These are phyloP conservation scores for Tolypocladium amazonense DNA, from an alignment of 2,329 filamentous ascomycete species.

Conservation along the genomic window DNA sequence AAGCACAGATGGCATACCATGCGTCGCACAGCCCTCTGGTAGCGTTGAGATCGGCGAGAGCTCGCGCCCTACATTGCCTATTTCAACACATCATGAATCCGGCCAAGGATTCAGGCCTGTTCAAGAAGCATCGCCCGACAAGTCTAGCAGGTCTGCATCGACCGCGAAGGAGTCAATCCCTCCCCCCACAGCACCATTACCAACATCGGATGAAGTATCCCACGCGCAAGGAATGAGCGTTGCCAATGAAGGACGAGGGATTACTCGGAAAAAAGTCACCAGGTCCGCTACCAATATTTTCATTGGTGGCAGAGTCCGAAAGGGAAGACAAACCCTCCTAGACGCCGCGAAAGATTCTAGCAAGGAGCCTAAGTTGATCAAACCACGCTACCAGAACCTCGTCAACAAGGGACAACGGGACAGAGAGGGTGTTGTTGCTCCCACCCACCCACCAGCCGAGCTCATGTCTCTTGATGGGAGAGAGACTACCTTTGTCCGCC, in stretches of 20 bases:
- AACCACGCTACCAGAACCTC: conserved; percentile 22
- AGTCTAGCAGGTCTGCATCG: not conserved
- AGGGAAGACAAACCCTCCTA: conserved; percentile 22
- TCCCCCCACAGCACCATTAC: not conserved
- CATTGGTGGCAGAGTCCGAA: conserved; percentile 27
- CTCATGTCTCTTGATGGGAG: conserved; percentile 18
- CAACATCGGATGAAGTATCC: not conserved
- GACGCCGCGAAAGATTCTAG: conserved; percentile 29
- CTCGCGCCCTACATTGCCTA: not conserved
- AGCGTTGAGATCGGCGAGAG: not conserved
- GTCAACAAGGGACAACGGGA: conserved; percentile 31
- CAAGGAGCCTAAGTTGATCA: conserved; percentile 30
- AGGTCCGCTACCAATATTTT: conserved; percentile 31
- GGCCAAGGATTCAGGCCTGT: not conserved
- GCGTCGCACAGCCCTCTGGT: not conserved
- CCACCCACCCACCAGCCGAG: conserved; percentile 20
- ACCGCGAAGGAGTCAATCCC: too few species aligned
- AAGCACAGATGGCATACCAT: not conserved
- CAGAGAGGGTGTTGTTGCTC: conserved; percentile 27
- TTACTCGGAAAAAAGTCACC: not conserved
- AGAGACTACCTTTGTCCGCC: not conserved
- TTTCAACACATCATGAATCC: not conserved
- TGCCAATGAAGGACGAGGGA: not conserved
- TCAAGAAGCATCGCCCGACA: not conserved
- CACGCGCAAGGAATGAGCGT: not conserved